phyloP scores from a whole-genome alignment of 2,329 filamentous ascomycete species.

The Xylaria sp. region DNA sequence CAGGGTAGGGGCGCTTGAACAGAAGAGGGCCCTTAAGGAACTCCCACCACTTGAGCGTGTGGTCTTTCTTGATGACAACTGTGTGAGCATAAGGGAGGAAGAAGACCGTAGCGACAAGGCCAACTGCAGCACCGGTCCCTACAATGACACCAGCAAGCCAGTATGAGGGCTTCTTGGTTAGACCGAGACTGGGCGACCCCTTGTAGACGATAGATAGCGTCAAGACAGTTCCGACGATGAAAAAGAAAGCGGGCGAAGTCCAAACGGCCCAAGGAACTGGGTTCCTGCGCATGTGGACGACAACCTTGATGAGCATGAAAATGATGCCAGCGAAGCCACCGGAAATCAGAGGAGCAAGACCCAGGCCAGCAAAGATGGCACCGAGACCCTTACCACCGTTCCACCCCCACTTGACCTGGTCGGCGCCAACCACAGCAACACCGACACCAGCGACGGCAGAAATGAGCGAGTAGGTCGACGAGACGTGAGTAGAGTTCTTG shows the following conservation, averaged over 20 bases:
- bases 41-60: constrained; percentile 67
- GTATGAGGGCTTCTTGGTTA: constrained; percentile 69
- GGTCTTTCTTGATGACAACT: constrained; percentile 72
- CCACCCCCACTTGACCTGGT: constrained; percentile 72
- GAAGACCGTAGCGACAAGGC: constrained; percentile 67
- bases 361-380: constrained; percentile 73
- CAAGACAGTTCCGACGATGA: constrained; percentile 75
- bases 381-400: constrained; percentile 70
- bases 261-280: constrained; percentile 75
- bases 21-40: constrained; percentile 68
- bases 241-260: constrained; percentile 77
- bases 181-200: constrained; percentile 71
- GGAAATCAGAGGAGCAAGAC: constrained; percentile 73
- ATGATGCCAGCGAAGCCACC: constrained; percentile 69
- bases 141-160: constrained; percentile 71
- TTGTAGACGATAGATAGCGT: constrained; percentile 82
- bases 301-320: constrained; percentile 73
- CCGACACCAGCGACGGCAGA: constrained; percentile 72
- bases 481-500: constrained; percentile 73
- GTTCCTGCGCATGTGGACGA: constrained; percentile 74
- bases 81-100: constrained; percentile 74
- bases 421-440: constrained; percentile 68
- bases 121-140: constrained; percentile 66
- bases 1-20: constrained; percentile 62
- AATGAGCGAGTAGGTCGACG: constrained; percentile 74